phyloP scores from a whole-genome alignment of 2,329 filamentous ascomycete species.

The Fusarium sp. region DNA sequence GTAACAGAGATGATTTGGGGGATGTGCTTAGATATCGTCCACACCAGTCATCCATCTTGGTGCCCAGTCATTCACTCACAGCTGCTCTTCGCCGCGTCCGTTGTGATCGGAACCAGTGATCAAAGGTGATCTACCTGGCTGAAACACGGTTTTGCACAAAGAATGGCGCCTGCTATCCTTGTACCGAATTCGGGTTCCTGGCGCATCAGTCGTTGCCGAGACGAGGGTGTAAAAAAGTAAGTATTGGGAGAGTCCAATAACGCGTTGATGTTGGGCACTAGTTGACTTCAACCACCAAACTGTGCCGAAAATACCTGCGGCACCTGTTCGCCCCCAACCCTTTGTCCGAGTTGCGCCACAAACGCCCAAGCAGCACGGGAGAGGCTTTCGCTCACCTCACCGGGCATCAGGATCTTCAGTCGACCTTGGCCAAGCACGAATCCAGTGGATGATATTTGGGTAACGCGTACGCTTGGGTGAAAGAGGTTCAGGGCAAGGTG shows the following conservation, averaged over 20 bases:
- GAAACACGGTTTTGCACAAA: conserved; percentile 9
- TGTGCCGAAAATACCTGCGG: conserved; percentile 46
- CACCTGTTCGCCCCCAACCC: conserved; percentile 50
- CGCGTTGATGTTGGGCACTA: not conserved
- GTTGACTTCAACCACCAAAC: conserved; percentile 27
- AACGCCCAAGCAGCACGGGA: conserved; percentile 58
- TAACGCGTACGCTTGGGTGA: conserved; percentile 67
- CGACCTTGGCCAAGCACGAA: conserved; percentile 69
- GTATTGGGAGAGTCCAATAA: not conserved
- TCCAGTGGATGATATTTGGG: conserved; percentile 68
- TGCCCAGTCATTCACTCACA: not conserved
- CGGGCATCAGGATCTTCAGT: conserved; percentile 62
- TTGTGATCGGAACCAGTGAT: not conserved
- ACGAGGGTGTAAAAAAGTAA: not conserved
- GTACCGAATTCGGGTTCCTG: not conserved
- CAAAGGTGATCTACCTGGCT: not conserved
- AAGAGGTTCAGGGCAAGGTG: conserved; percentile 70
- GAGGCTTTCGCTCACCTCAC: conserved; percentile 51
- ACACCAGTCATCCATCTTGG: not conserved
- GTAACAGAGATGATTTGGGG: not conserved
- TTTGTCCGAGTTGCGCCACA: conserved; percentile 55
- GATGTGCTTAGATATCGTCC: not conserved
- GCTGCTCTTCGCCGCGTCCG: not conserved
- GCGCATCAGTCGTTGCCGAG: not conserved
- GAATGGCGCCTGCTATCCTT: not conserved